Evolutionary conservation across 139 green algal species (phyloP).

Genomic region (Closterium sp.): DNA sequence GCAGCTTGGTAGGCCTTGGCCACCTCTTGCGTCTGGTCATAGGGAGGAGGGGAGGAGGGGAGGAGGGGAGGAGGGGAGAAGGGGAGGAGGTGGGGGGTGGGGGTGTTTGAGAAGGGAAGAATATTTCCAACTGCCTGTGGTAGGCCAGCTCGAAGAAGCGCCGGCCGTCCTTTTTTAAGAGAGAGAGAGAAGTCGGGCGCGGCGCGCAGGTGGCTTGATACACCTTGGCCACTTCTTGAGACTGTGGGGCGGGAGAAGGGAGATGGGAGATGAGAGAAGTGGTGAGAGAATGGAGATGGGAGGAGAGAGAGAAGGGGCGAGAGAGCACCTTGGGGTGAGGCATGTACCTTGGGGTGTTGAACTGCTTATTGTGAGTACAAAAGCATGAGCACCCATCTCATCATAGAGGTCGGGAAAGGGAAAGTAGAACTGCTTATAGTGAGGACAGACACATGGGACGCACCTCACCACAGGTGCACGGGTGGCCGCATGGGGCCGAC

Average conservation of each 20-base stretch:
- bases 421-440: too few species aligned
- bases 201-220: slow-evolving; percentile 81
- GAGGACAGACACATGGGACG: background rate
- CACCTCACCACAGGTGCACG: too few species aligned
- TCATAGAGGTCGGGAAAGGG: slow-evolving; percentile 49
- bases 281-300: too few species aligned
- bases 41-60: background rate
- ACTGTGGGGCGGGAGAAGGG: background rate
- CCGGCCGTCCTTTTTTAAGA: slow-evolving; percentile 62
- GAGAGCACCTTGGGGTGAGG: too few species aligned
- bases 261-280: too few species aligned
- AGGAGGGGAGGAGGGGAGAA: background rate
- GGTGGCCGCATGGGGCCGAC: too few species aligned
- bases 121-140: slow-evolving; percentile 75
- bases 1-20: background rate
- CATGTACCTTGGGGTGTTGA: too few species aligned
- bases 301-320: too few species aligned
- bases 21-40: background rate
- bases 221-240: slow-evolving; percentile 76
- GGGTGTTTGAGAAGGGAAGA: background rate
- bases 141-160: slow-evolving; percentile 63
- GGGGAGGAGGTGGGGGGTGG: background rate
- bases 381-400: slow-evolving; percentile 19
- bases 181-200: slow-evolving; percentile 72
- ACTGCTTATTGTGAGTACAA: too few species aligned